Base-by-base conservation (phyloP, 192 early-diverging fungal genomes). In the Podila epicladia region DNA sequence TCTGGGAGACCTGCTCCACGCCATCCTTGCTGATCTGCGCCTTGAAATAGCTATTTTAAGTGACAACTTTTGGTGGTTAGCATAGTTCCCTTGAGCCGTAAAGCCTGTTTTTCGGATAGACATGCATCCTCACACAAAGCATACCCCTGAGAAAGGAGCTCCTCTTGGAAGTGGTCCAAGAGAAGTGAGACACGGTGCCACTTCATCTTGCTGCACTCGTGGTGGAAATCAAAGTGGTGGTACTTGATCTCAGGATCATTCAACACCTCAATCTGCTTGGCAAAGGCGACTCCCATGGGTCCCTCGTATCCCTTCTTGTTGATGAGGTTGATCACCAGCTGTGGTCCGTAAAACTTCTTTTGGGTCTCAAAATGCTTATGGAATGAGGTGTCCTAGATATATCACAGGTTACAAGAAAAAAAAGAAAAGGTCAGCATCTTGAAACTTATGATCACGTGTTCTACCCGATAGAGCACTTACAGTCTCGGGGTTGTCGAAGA, bases 181-280 rank as follows among this genome's bases (percentile, higher is more conserved):
- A 99, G 85, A 20, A 96, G 71, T 13, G 91, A 88, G 61, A 99
- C 92, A 32, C 96, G 90, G 83, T 96, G 87, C 94, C 95, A 99
- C 48, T 91, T 90, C 95, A 99, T 97, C 66, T 97, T 97, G 69
- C 93, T 90, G 85, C 97, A 98, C 83, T 99, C 96, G 45, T 94
- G 85, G 79, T 99, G 98, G 82, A 99, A 99, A 79, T 99, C 98
- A 89, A 98, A 99, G 73, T 97, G 95, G 69, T 86, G 91, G 72
- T 99, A 96, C 71, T 86, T 85, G 41, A 89, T 31, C 28, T 84
- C 85, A 22, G 87, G 86, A 68, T 88, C 91, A 51, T 91, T 88
- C 65, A 89, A 69, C 64, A 85, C 74, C 35, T 86, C 78, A 24
- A 96, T 90, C 5, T 89, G 82, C 59, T 89, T 83, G 32, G 87